Percentiles rank a stretch among this genome's conserved stretches.
Conservation (phyloP, 352 stramenopile species). For the Globisporangium abappressorium region DNA sequence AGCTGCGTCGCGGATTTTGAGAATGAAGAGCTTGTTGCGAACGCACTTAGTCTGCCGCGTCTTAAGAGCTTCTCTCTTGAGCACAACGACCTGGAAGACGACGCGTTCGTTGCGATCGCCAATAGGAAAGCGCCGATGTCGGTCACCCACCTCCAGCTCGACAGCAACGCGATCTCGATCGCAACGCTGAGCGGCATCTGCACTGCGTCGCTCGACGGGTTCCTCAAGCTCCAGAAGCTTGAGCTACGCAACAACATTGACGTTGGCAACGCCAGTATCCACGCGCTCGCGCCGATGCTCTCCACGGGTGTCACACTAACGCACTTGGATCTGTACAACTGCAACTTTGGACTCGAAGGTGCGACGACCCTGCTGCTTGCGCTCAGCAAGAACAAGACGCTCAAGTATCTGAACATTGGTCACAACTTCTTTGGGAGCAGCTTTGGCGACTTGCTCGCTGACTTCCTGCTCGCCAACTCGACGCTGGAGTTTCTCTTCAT, state of each 20-base stretch:
- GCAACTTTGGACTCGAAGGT: constrained; percentile 64
- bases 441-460: constrained; percentile 66
- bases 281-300: constrained; percentile 65
- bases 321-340: constrained; percentile 66
- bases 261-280: constrained; percentile 56
- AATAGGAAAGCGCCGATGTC: constrained; percentile 23
- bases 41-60: constrained; percentile 27
- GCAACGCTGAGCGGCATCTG: constrained; percentile 45
- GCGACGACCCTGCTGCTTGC: constrained; percentile 54
- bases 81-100: constrained; percentile 77
- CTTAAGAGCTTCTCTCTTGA: constrained; percentile 60
- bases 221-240: constrained; percentile 45
- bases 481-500: constrained; percentile 45
- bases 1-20: constrained; percentile 63
- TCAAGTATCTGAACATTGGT: constrained; percentile 62
- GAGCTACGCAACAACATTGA: constrained; percentile 70
- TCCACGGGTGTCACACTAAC: constrained; percentile 35
- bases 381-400: constrained; percentile 42
- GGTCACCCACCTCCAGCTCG: constrained; percentile 47
- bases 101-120: constrained; percentile 41
- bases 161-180: constrained; percentile 56
- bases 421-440: constrained; percentile 71
- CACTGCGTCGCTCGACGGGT: constrained; percentile 42
- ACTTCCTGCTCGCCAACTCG: constrained; percentile 58
- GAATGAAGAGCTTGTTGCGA: constrained; percentile 44